Evolutionary conservation across 2,329 filamentous ascomycete genomes (phyloP).

Genomic region (Ophiocordyceps camponoti-leonardi): DNA sequence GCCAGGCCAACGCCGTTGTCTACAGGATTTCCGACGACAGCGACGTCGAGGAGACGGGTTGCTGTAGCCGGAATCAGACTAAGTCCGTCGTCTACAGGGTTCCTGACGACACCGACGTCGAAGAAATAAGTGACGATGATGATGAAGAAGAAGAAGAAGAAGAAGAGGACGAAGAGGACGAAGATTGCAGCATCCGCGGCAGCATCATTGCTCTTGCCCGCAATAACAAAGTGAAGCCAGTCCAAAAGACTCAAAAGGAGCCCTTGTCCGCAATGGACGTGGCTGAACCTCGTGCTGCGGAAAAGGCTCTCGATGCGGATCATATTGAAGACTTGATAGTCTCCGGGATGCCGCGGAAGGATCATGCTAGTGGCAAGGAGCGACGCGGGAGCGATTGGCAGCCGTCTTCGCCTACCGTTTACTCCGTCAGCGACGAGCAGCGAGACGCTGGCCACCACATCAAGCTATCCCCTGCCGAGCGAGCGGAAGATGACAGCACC

Average conservation of each 20-base stretch:
- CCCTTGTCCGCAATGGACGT: no score
- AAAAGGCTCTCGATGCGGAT: neutral
- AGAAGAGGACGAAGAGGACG: neutral
- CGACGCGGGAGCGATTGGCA: neutral
- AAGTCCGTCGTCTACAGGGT: conserved; percentile 20
- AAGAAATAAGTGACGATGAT: neutral
- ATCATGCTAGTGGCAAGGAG: neutral
- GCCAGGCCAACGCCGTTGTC: conserved; percentile 10
- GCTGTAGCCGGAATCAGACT: conserved; percentile 8
- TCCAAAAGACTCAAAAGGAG: no score
- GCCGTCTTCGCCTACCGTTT: no score
- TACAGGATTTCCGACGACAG: conserved; percentile 26
- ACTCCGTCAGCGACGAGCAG: neutral
- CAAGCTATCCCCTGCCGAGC: neutral
- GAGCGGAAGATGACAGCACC: neutral
- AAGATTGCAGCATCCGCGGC: conserved; percentile 4
- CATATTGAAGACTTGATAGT: no score
- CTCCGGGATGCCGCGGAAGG: neutral
- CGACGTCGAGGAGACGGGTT: conserved; percentile 13
- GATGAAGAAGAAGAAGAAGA: no score
- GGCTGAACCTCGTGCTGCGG: neutral
- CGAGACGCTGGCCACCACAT: neutral
- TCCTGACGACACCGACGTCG: conserved; percentile 7
- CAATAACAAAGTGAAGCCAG: no score
- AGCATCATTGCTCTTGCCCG: neutral